A percentile compares a stretch with the other conserved stretches of the same genome.
These are phyloP conservation scores for Moricandia moricandioides DNA, from an alignment of 345 rosid species.

Conservation along the genomic window DNA sequence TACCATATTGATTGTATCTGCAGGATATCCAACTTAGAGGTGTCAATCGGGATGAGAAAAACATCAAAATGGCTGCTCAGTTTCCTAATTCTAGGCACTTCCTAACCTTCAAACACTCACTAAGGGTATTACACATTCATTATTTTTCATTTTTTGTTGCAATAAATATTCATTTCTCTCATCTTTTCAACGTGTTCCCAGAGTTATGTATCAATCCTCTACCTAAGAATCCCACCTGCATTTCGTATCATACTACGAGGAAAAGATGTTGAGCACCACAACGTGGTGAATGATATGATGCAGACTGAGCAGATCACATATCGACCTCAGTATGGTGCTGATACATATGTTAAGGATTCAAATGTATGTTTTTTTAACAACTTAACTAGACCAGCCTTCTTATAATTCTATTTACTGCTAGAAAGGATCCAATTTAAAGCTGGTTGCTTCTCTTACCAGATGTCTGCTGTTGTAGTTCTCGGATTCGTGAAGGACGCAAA, in stretches of 20 bases:
- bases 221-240: slow-evolving; percentile 75
- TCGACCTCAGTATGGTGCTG: slow-evolving; percentile 63
- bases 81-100: slow-evolving; percentile 83
- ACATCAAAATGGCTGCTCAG: slow-evolving; percentile 74
- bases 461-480: slow-evolving; percentile 70
- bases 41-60: slow-evolving; percentile 88
- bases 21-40: slow-evolving; percentile 99
- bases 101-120: slow-evolving; percentile 78
- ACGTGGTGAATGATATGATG: slow-evolving; percentile 97
- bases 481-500: slow-evolving; percentile 97
- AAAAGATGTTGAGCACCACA: slow-evolving; percentile 87
- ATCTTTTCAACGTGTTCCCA: slow-evolving; percentile 29
- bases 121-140: slow-evolving; percentile 58
- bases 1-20: slow-evolving; percentile 6
- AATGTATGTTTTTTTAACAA: slow-evolving; percentile 41
- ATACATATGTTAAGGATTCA: slow-evolving; percentile 40
- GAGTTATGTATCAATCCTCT: slow-evolving; percentile 93
- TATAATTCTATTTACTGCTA: background rate
- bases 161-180: background rate
- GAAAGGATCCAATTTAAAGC: slow-evolving; percentile 7
- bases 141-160: slow-evolving; percentile 13
- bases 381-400: background rate
- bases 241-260: slow-evolving; percentile 92
- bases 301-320: slow-evolving; percentile 67
- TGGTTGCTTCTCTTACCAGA: slow-evolving; percentile 42